Percentiles rank a stretch among this genome's conserved stretches.
Conservation (phyloP, 345 rosid genomes). For the Corchorus capsularis region DNA sequence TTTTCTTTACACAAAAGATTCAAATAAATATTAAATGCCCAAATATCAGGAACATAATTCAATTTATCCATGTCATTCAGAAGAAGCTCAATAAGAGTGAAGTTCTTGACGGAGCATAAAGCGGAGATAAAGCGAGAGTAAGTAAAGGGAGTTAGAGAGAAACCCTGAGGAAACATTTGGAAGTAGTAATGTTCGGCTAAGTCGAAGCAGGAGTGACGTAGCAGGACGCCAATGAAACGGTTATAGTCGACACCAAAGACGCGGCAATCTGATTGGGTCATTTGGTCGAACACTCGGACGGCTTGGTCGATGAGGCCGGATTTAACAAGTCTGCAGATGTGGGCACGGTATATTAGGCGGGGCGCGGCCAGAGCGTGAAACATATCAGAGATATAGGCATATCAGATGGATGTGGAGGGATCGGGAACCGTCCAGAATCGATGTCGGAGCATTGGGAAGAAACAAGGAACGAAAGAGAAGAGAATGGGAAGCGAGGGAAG, state of each 20-base stretch:
- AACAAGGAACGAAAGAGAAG: neutral
- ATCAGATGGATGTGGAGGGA: conserved; percentile 28
- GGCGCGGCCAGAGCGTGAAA: conserved; percentile 76
- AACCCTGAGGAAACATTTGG: conserved; percentile 65
- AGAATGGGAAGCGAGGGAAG: neutral
- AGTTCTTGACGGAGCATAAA: conserved; percentile 62
- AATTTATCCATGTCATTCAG: conserved; percentile 70
- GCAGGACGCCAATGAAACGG: conserved; percentile 80
- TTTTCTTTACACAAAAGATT: conserved; percentile 65
- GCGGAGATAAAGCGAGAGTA: conserved; percentile 92
- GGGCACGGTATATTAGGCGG: conserved; percentile 85
- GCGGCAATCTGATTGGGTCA: conserved; percentile 78
- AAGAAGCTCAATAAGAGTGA: conserved; percentile 57
- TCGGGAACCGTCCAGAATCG: neutral
- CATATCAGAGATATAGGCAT: conserved; percentile 67
- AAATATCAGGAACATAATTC: conserved; percentile 66
- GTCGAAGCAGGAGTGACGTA: conserved; percentile 63
- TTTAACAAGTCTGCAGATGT: conserved; percentile 59
- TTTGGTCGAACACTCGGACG: conserved; percentile 82
- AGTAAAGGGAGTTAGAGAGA: conserved; percentile 79
- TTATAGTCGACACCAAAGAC: conserved; percentile 78
- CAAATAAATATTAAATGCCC: conserved; percentile 82
- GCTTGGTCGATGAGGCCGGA: conserved; percentile 79
- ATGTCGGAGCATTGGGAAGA: neutral
- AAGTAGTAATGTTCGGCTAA: conserved; percentile 63